Base-by-base conservation (phyloP, 2,329 filamentous ascomycete genomes). In the Aureobasidium sp. region DNA sequence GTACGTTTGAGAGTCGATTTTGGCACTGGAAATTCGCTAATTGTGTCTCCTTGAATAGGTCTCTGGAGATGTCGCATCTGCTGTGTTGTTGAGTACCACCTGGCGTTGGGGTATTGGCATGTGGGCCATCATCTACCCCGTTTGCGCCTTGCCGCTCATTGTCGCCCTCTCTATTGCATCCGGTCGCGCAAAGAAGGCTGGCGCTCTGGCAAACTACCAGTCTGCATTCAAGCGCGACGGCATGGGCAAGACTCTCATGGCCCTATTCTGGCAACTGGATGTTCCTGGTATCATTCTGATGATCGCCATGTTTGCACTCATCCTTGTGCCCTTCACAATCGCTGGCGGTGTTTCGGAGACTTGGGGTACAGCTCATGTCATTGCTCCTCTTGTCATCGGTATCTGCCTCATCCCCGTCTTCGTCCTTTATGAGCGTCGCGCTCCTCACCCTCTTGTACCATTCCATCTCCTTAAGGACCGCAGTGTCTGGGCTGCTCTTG, bases 41-140 rank as follows among this genome's bases (percentile, higher is more conserved):
- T 4, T 11, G 3, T 3, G 2, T 6, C 10, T 25, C 21, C 8
- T 11, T 21, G 41, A 44, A 44, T 10, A 44, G 41, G 21, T 86
- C 15, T 82, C 81, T 63, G 85, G 84, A 25, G 79, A 83, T 64
- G 73, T 87, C 54, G 79, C 81, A 0, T 68, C 71, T 0, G 76
- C 80, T 0, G 81, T 86, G 0, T 67, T 86, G 25, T 66, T 62
- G 0, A 69, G 68, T 1, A 81, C 65, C 3, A 66, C 61, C 47
- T 89, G 83, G 82, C 80, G 84, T 42, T 90, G 86, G 87, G 86
- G 80, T 1, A 89, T 86, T 67, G 87, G 85, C 45, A 78, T 81
- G 66, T 89, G 87, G 72, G 78, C 82, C 44, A 85, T 90, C 66
- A 79, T 89, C 63, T 76, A 84, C 5, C 86, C 86, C 1, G 73